Evolutionary conservation across 2,329 filamentous ascomycete genomes (phyloP).

Genomic region (Cercospora nicotianae): DNA sequence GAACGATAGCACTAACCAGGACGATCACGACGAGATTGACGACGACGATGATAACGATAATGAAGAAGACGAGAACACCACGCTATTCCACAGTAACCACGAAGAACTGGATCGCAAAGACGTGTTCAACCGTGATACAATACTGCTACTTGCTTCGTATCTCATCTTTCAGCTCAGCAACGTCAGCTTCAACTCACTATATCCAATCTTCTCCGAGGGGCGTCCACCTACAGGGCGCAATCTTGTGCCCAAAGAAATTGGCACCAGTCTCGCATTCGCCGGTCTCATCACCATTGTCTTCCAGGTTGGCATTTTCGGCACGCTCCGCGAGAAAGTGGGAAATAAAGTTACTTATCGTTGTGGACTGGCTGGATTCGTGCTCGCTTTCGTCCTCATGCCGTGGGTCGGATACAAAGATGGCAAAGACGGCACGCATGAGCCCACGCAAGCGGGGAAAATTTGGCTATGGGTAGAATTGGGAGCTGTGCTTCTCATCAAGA

Average conservation of each 20-base stretch:
- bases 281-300: conserved; percentile 85
- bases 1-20: conserved; percentile 19
- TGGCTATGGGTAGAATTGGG: conserved; percentile 84
- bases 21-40: conserved; percentile 26
- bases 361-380: conserved; percentile 74
- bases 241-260: conserved; percentile 76
- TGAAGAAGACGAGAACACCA: conserved; percentile 41
- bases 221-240: conserved; percentile 72
- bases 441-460: conserved; percentile 56
- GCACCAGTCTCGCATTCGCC: conserved; percentile 79
- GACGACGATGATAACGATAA: conserved; percentile 37
- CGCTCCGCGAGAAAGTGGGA: conserved; percentile 73
- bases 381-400: conserved; percentile 84
- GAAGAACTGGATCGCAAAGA: conserved; percentile 56
- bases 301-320: conserved; percentile 81
- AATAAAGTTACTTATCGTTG: conserved; percentile 82
- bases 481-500: conserved; percentile 78
- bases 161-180: conserved; percentile 92
- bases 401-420: conserved; percentile 78
- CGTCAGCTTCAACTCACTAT: conserved; percentile 91
- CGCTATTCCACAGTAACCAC: conserved; percentile 44
- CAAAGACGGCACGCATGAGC: conserved; percentile 47
- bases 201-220: conserved; percentile 85
- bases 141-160: conserved; percentile 80
- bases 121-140: conserved; percentile 75